Evolutionary conservation across 73 alveolate species (phyloP).

Genomic region (Paramecium octaurelia): DNA sequence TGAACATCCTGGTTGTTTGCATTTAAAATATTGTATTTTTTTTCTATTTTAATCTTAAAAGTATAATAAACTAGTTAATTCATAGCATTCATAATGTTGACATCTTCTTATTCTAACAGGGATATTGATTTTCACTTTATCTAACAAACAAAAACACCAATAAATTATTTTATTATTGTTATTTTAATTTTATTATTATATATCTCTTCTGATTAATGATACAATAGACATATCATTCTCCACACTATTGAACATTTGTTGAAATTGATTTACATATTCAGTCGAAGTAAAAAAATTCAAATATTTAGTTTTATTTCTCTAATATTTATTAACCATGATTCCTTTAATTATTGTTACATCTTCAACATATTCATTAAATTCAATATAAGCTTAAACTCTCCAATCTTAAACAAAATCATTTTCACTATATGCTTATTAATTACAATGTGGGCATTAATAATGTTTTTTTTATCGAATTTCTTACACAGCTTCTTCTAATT

Average conservation of each 20-base stretch:
- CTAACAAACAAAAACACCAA: not conserved
- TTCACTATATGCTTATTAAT: not conserved
- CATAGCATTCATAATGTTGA: not conserved
- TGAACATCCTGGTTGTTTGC: not conserved
- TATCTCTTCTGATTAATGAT: not conserved
- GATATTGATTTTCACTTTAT: not conserved
- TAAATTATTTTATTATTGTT: not conserved
- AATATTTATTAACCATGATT: not conserved
- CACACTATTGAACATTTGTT: not conserved
- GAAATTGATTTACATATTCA: not conserved
- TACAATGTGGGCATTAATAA: not conserved
- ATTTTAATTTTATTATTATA: not conserved
- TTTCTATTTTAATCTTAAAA: not conserved
- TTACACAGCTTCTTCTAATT: not conserved
- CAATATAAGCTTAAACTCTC: not conserved
- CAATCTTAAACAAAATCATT: not conserved
- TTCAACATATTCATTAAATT: not conserved
- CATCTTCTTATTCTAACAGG: not conserved
- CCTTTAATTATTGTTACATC: not conserved
- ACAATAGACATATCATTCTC: not conserved
- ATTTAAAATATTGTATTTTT: not conserved
- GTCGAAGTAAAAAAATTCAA: not conserved
- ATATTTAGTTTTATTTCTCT: not conserved
- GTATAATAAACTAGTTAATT: not conserved
- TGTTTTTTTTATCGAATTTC: not conserved